phyloP scores from a whole-genome alignment of 768 basidiomycete species.

The Galerina sulciceps region DNA sequence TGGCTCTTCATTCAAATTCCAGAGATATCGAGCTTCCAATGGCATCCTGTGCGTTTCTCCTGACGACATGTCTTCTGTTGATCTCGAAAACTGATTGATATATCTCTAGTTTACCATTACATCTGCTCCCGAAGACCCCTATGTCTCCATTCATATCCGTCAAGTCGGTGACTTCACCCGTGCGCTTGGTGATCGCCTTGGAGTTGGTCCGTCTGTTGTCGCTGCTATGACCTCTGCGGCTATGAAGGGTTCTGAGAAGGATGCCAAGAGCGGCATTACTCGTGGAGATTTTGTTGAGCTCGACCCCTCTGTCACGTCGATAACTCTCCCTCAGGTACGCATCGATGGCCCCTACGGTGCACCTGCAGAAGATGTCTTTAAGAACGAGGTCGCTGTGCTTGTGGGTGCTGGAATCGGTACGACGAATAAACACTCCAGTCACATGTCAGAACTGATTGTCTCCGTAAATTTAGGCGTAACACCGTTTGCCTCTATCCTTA shows the following conservation, averaged over 20 bases:
- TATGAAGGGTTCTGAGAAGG: constrained; percentile 77
- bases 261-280: constrained; percentile 44
- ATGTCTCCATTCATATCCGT: constrained; percentile 89
- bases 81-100: constrained; percentile 10
- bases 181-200: constrained; percentile 84
- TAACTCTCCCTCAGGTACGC: constrained; percentile 67
- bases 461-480: constrained; percentile 68
- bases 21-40: constrained; percentile 81
- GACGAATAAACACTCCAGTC: constrained; percentile 19
- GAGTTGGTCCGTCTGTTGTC: constrained; percentile 77
- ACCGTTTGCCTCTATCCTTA: constrained; percentile 92
- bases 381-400: constrained; percentile 85
- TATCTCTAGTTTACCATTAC: constrained; percentile 84
- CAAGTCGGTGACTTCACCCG: constrained; percentile 92
- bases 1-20: constrained; percentile 93
- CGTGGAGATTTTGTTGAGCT: constrained; percentile 87
- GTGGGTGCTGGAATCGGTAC: constrained; percentile 92
- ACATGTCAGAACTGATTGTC: neutral
- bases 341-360: constrained; percentile 95
- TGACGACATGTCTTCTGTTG: constrained; percentile 5
- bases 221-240: constrained; percentile 79
- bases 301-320: constrained; percentile 50
- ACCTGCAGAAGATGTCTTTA: constrained; percentile 90
- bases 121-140: constrained; percentile 93
- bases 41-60: constrained; percentile 87